Evolutionary conservation across 352 stramenopile genomes (phyloP).

Genomic region (Phytophthora megakarya): DNA sequence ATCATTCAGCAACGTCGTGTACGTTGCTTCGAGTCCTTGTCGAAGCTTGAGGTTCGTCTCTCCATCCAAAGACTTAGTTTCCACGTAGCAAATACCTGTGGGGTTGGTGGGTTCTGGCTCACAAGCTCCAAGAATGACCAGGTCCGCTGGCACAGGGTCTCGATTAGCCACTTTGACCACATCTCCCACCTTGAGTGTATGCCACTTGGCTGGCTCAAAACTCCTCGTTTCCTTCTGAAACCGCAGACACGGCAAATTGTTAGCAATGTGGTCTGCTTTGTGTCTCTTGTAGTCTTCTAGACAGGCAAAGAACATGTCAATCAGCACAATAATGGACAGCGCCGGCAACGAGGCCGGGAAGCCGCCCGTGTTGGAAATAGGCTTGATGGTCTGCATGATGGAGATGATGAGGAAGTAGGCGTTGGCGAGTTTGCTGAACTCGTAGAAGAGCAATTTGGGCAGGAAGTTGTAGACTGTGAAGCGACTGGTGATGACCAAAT

Average conservation of each 20-base stretch:
- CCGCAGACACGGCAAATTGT: conserved; percentile 67
- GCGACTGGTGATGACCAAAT: conserved; percentile 89
- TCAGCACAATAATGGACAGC: conserved; percentile 92
- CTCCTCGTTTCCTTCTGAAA: conserved; percentile 40
- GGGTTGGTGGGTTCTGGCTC: conserved; percentile 76
- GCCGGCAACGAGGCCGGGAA: conserved; percentile 90
- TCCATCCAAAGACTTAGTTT: conserved; percentile 93
- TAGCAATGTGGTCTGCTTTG: conserved; percentile 85
- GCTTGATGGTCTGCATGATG: conserved; percentile 90
- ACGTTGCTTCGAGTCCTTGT: conserved; percentile 78
- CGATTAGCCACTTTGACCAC: conserved; percentile 91
- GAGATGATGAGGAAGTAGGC: conserved; percentile 95
- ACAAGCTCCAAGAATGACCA: conserved; percentile 84
- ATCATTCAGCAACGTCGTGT: conserved; percentile 65
- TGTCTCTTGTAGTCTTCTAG: conserved; percentile 92
- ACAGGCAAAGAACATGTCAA: conserved; percentile 92
- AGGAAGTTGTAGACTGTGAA: conserved; percentile 93
- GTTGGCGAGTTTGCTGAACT: conserved; percentile 93
- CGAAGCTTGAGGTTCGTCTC: conserved; percentile 94
- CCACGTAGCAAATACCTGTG: conserved; percentile 88
- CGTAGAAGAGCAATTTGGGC: conserved; percentile 91
- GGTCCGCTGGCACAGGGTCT: conserved; percentile 85
- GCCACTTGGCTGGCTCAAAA: conserved; percentile 80
- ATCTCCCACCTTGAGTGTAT: conserved; percentile 84
- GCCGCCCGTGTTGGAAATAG: conserved; percentile 92